Evolutionary conservation across 1,284 basidiomycete genomes (phyloP).

Genomic region (Tylopilus orsonianus): DNA sequence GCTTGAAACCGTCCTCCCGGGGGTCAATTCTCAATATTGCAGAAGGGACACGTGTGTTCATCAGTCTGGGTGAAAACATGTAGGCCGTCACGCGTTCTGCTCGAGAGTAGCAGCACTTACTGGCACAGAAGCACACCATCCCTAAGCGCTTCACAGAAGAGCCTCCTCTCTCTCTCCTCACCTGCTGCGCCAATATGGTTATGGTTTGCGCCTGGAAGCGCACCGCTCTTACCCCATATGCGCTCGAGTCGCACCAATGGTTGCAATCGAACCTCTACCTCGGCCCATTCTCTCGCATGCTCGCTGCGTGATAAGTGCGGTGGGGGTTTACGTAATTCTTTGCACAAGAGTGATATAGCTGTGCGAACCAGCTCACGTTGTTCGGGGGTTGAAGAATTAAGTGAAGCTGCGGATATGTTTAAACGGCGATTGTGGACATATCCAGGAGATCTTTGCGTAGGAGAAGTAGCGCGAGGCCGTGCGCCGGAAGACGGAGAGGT

Average conservation of each 20-base stretch:
- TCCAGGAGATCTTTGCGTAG: constrained; percentile 42
- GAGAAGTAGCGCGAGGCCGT: constrained; percentile 37
- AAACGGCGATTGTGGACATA: constrained; percentile 50
- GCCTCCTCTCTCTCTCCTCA: constrained; percentile 70
- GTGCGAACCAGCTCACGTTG: constrained; percentile 63
- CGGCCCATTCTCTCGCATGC: constrained; percentile 60
- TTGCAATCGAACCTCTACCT: constrained; percentile 67
- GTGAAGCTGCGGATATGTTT: constrained; percentile 56
- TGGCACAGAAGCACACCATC: constrained; percentile 88
- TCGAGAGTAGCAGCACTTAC: constrained; percentile 46
- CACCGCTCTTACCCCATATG: constrained; percentile 61
- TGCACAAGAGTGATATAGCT: constrained; percentile 61
- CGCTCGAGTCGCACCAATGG: constrained; percentile 65
- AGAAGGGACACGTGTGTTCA: constrained; percentile 69
- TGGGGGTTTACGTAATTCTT: constrained; percentile 60
- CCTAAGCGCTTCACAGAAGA: constrained; percentile 71
- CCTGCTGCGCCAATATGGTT: constrained; percentile 46
- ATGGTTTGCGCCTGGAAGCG: constrained; percentile 39
- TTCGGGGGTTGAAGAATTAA: constrained; percentile 49
- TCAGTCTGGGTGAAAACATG: constrained; percentile 45
- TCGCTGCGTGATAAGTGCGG: constrained; percentile 48
- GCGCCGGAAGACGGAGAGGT: constrained; percentile 28
- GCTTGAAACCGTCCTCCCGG: constrained; percentile 65
- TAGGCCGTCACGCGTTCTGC: background rate
- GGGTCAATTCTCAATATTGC: constrained; percentile 63